phyloP scores from a whole-genome alignment of 2,329 filamentous ascomycete genomes.

The Colletotrichum sp. region DNA sequence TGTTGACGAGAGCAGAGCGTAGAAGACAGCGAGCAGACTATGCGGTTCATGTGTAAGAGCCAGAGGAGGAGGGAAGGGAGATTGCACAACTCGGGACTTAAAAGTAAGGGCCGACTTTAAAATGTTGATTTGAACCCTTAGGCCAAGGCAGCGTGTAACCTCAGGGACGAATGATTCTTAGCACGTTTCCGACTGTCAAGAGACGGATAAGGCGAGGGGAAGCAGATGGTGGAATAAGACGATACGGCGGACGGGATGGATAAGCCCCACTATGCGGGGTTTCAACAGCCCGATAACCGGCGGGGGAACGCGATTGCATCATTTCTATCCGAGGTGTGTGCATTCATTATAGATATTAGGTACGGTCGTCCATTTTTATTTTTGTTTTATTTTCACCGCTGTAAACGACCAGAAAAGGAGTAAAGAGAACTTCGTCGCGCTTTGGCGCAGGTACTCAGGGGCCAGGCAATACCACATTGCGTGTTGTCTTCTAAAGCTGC shows the following conservation, averaged over 20 bases:
- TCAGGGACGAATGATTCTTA: background rate
- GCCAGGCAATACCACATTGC: background rate
- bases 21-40: background rate
- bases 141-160: background rate
- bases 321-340: background rate
- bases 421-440: background rate
- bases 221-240: background rate
- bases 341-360: background rate
- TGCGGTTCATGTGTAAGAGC: slow-evolving; percentile 1
- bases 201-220: slow-evolving; percentile 18
- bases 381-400: background rate
- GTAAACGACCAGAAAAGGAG: background rate
- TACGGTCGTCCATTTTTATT: background rate
- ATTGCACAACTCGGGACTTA: background rate
- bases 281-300: slow-evolving; percentile 18
- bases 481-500: background rate
- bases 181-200: slow-evolving; percentile 11
- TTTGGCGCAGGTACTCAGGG: background rate
- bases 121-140: background rate
- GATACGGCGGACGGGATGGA: slow-evolving; percentile 13
- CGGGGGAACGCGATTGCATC: slow-evolving; percentile 9
- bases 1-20: background rate
- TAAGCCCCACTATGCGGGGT: slow-evolving; percentile 15
- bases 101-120: background rate
- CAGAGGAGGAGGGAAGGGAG: no score